Base-by-base conservation (phyloP, 768 basidiomycete genomes). In the Agrocybe pediades region DNA sequence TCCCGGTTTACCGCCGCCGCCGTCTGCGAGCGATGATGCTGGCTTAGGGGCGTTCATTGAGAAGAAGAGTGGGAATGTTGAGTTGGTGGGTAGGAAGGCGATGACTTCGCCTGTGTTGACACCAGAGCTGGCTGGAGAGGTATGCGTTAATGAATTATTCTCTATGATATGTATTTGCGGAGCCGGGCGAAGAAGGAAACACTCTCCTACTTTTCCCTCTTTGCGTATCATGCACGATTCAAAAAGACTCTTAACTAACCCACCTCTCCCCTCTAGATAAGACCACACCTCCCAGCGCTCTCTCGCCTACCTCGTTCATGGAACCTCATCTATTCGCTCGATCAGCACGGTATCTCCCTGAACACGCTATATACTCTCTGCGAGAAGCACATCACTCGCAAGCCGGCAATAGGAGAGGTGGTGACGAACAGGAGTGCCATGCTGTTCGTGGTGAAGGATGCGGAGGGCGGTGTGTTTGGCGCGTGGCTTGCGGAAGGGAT, bases 331-430 rank as follows among this genome's bases (percentile, higher is more conserved):
- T 95, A 95, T 72, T 95, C 92, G 15, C 78, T 97, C 16, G 96
- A 98, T 64, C 95, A 97, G 63, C 90, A 98, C 60, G 96, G 96
- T 0, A 94, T 95, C 41, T 95, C 93, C 11, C 77, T 98, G 13
- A 85, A 88, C 41, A 97, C 96, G 1, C 79, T 98, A 5, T 98
- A 97, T 67, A 63, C 78, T 2, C 79, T 79, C 1, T 90, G 86
- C 49, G 83, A 82, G 46, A 65, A 73, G 1, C 67, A 65, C 44
- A 50, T 63, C 3, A 65, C 70, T 23, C 62, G 69, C n/a, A 62
- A 69, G 13, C 59, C 71, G 0, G 65, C 64, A 11, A 61, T 66
- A 2, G 66, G 61, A 3, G 64, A 68, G 19, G 61, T 63, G 2
- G 51, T 66, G 20, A 24, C 54, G n/a, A 66, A 65, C 7, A 64